Evolutionary conservation across 1,139 yeast species (phyloP), one percentile per base, ranked within the genome.

Genomic region (Blastobotrys aristatus): DNA sequence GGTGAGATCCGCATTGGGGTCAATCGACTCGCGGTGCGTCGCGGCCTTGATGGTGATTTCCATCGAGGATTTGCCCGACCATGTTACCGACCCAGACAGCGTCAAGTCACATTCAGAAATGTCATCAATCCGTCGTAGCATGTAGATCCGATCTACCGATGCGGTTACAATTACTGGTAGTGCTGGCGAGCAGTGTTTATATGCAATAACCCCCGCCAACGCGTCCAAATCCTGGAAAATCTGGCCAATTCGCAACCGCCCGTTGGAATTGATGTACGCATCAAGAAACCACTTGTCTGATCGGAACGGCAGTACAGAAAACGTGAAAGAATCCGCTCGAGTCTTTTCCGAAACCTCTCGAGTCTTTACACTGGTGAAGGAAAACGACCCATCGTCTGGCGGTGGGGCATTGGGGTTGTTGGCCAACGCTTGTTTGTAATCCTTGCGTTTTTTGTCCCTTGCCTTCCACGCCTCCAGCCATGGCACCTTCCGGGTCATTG

Each of bases 41-140:
- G 85, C 84, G 1, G 96, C 97, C 62, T 82, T 84, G 57, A 90
- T 94, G 44, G 90, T 78, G 61, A 90, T 89, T 68, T 90, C 97
- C 97, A 90, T 90, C 1, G 96, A 87, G 1, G 95, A 85, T 52
- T 86, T 73, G 48, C 97, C 97, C 0, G 96, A 88, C 89, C 96
- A 90, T 13, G 95, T 84, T 34, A 88, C 96, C 42, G 82, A 73
- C 14, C 97, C 97, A 30, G 94, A 89, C 53, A 90, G 70, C 24
- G 87, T 75, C 59, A 90, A 84, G 65, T 88, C 87, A 67, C 76
- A 83, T 55, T 81, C 79, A 50, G 75, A 73, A 53, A 89, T 80
- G 58, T 84, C 88, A 60, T 88, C 96, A 39, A 89, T 80, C 54
- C 88, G 82, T 63, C 84, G 85, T 52, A 88, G 80, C 81, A 90